A percentile compares a stretch with the other conserved stretches of the same genome.
Conservation (phyloP, 2,329 filamentous ascomycete species). For the Xylaria sp. region DNA sequence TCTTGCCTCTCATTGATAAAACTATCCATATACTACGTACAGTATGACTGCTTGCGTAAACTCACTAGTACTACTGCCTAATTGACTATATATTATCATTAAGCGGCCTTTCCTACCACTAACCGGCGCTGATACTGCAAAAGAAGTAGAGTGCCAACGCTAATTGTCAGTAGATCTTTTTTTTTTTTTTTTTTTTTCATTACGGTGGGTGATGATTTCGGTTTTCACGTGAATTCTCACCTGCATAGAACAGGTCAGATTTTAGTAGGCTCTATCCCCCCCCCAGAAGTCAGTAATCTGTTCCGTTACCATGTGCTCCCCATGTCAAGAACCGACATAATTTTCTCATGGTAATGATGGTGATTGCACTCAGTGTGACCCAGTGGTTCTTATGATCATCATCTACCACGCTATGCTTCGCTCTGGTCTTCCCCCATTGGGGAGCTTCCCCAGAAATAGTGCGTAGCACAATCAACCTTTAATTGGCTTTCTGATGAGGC, state of each 20-base stretch:
- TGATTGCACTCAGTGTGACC: not conserved
- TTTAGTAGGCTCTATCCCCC: too few relatives aligned
- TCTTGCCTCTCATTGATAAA: not conserved
- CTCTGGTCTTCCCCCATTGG: not conserved
- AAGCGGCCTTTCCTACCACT: not conserved
- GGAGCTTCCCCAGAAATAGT: not conserved
- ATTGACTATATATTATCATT: not conserved
- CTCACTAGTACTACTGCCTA: not conserved
- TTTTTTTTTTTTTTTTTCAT: not conserved
- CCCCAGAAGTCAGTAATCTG: too few relatives aligned
- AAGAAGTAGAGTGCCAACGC: not conserved
- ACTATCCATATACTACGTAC: too few relatives aligned
- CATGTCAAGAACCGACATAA: not conserved
- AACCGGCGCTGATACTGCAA: not conserved
- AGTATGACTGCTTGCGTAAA: not conserved
- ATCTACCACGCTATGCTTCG: not conserved
- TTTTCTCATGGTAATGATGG: not conserved
- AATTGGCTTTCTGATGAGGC: not conserved
- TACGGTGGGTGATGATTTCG: not conserved
- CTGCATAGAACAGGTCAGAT: constrained; percentile 4
- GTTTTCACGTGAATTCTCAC: not conserved
- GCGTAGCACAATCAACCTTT: not conserved
- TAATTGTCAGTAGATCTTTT: not conserved
- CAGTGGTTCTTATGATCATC: not conserved
- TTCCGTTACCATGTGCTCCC: too few relatives aligned